Evolutionary conservation across 495 filamentous ascomycete genomes (phyloP), one percentile per base, ranked within the genome.

Genomic region (Lophiotrema nucula): DNA sequence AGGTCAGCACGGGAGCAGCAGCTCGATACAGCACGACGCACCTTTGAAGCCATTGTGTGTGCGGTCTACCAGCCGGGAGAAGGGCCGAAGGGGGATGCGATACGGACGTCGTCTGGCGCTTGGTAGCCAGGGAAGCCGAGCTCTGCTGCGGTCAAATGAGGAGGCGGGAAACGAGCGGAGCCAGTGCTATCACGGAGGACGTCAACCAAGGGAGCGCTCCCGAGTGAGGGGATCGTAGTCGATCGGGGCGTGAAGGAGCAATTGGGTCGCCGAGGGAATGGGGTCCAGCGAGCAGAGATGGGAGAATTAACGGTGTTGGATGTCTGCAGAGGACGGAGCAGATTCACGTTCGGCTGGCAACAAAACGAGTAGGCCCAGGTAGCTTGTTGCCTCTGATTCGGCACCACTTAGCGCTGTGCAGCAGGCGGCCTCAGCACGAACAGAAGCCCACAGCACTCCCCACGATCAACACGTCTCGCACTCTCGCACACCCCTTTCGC

Each of bases 31-130:
- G 50, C 21, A 11, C 12, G 12, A 52, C 61, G 47, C 47, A 64
- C 65, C 65, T 67, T 67, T 47, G 65, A 67, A 26, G 65, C 56
- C 65, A 67, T 45, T 60, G 48, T 31, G 27, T 27, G 41, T 18
- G 49, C 21, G 13, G 45, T 46, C 19, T 24, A 51, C 25, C 13
- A 16, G 56, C 19, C 4, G 19, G 27, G 45, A n/a, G 41, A 21
- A 16, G 25, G 48, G 10, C n/a, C 18, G 26, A 35, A 22, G 56
- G 27, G 12, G 35, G 25, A 47, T 23, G 60, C 49, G 43, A 47
- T 37, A 27, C 24, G 39, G 31, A 24, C 28, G 16, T 15, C 24
- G 31, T 48, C 33, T n/a, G 50, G 56, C 48, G 62, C 48, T 54
- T 37, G 61, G 35, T 51, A n/a, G n/a, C 37, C 37, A 31, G 46